A percentile compares a stretch with the other conserved stretches of the same genome.
These are phyloP conservation scores for Fulvia fulva DNA, from an alignment of 2,329 filamentous ascomycete genomes.

Conservation along the genomic window DNA sequence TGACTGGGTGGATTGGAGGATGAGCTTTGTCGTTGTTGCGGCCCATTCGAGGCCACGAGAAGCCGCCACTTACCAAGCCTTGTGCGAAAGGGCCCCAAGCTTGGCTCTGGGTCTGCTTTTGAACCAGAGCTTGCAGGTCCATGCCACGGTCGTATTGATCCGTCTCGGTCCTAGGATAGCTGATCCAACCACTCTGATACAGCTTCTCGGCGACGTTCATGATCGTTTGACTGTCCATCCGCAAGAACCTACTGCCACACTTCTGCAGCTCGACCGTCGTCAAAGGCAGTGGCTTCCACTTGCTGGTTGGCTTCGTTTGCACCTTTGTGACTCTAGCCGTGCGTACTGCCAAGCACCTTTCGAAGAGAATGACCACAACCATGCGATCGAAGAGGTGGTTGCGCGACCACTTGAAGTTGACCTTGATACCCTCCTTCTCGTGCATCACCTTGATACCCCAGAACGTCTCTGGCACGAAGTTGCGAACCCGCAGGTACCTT, in stretches of 20 bases:
- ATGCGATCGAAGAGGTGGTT: conserved; percentile 84
- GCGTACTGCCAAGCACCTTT: conserved; percentile 74
- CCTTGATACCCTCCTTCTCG: conserved; percentile 69
- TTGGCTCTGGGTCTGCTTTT: conserved; percentile 74
- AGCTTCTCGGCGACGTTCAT: conserved; percentile 83
- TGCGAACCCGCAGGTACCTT: conserved; percentile 87
- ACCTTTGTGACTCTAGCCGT: conserved; percentile 78
- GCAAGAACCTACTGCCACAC: conserved; percentile 81
- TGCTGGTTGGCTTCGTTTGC: conserved; percentile 84
- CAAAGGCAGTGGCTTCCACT: conserved; percentile 88
- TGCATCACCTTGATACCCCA: conserved; percentile 89
- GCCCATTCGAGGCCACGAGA: conserved; percentile 76
- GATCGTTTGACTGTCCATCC: conserved; percentile 85
- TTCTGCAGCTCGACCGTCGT: conserved; percentile 97
- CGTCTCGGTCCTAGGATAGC: conserved; percentile 94
- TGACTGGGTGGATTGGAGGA: conserved; percentile 92
- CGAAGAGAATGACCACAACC: conserved; percentile 74
- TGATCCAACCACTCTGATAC: conserved; percentile 94
- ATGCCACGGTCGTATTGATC: conserved; percentile 92
- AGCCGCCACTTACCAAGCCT: conserved; percentile 67
- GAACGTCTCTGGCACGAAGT: conserved; percentile 88
- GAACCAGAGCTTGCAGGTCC: conserved; percentile 72
- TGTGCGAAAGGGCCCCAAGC: conserved; percentile 79
- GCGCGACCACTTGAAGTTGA: conserved; percentile 79
- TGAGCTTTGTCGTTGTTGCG: conserved; percentile 94